Evolutionary conservation across 768 basidiomycete species (phyloP), one percentile per base, ranked within the genome.

Genomic region (Saitozyma podzolica): DNA sequence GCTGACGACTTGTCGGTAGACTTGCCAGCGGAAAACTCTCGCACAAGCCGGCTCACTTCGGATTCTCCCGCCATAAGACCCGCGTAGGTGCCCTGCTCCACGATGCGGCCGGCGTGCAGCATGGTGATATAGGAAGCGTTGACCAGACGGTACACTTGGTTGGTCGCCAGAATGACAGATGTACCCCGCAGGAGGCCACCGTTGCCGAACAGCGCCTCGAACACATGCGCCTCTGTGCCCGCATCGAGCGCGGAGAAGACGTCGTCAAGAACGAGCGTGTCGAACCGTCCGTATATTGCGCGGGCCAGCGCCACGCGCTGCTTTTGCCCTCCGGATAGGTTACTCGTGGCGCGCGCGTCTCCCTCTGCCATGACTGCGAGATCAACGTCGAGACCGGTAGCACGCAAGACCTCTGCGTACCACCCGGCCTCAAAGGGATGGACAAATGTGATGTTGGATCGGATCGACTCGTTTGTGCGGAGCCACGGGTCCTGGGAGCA

Each of bases 231-330:
- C 50, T 72, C 70, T 10, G 67, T 66, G 13, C 64, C 63, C 11
- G 68, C 65, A 42, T 72, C 70, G 20, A 72, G 63, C 16, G 70
- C 70, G 4, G 68, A 69, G 54, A 72, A 69, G 9, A 60, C 58
- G 55, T 72, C 70, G 40, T 72, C 70, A 13, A 72, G 63, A 9
- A 72, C 56, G 9, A 59, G 50, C 19, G 68, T 59, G 45, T 65
- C 63, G 45, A 62, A 56, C 42, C 52, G 40, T 16, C 56, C 65
- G 42, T 72, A 72, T 13, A 72, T 47, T 8, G 67, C 68, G 17
- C 70, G 65, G 54, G 68, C 70, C 16, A 72, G 59, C 8, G 66
- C 62, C 9, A 67, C 66, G 37, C 66, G 51, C 53, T 67, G 66
- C 45, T 61, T 63, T 54, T 67, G 66, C 40, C 66, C 66, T 8